Percentiles rank a stretch among this genome's conserved stretches.
phyloP scores from a whole-genome alignment of 2,329 filamentous ascomycete genomes.

The Apiospora koreana region DNA sequence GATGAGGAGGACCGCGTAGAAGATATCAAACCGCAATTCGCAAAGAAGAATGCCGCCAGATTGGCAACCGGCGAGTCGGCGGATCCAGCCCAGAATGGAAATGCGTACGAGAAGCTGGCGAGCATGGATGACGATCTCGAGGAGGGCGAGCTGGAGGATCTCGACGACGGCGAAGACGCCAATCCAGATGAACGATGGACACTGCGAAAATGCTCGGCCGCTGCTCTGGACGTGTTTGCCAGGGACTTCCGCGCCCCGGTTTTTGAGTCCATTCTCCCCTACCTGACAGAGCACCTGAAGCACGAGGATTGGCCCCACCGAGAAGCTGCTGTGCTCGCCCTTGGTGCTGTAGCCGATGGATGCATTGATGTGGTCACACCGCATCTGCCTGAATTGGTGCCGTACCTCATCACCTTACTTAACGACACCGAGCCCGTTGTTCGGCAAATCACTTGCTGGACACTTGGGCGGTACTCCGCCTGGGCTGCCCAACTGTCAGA shows the following conservation, averaged over 20 bases:
- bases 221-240: conserved; percentile 90
- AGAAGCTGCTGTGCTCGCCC: conserved; percentile 89
- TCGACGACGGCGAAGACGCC: conserved; percentile 72
- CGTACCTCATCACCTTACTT: conserved; percentile 85
- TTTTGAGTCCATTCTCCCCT: conserved; percentile 89
- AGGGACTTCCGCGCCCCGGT: conserved; percentile 85
- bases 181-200: conserved; percentile 95
- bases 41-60: conserved; percentile 65
- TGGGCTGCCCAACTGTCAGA: conserved; percentile 83
- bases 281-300: conserved; percentile 85
- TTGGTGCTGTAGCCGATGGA: conserved; percentile 93
- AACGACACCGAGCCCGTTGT: conserved; percentile 87
- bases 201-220: conserved; percentile 93
- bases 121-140: conserved; percentile 75
- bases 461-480: conserved; percentile 85
- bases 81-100: conserved; percentile 49
- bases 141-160: conserved; percentile 83
- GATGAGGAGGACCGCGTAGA: conserved; percentile 87
- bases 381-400: conserved; percentile 86
- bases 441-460: conserved; percentile 97
- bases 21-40: conserved; percentile 92
- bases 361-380: conserved; percentile 89
- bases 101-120: conserved; percentile 56
- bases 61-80: conserved; percentile 57
- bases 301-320: conserved; percentile 89